Evolutionary conservation across 352 stramenopile species (phyloP).

Genomic region (Aphanomyces stellatus): DNA sequence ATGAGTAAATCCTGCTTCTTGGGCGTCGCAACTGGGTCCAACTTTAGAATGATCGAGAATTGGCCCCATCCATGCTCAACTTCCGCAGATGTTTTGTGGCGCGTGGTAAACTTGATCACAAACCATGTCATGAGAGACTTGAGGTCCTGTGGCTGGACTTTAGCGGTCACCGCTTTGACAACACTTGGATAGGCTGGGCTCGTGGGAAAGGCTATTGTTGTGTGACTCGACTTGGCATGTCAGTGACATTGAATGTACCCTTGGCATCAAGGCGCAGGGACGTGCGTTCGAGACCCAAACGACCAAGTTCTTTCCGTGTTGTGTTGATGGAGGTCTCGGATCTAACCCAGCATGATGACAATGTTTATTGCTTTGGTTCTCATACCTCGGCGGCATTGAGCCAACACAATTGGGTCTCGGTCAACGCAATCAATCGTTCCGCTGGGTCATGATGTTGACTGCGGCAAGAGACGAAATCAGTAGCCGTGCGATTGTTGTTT

Average conservation of each 20-base stretch:
- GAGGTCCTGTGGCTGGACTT: neutral
- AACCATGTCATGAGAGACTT: neutral
- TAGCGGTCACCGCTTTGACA: neutral
- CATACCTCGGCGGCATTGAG: neutral
- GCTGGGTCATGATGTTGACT: too few relatives aligned
- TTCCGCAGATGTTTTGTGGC: neutral
- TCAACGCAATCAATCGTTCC: too few relatives aligned
- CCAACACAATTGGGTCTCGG: too few relatives aligned
- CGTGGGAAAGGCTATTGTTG: neutral
- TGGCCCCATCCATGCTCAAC: neutral
- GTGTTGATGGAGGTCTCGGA: neutral
- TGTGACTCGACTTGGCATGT: neutral
- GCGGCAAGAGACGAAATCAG: too few relatives aligned
- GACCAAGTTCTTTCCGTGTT: neutral
- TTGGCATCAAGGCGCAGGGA: neutral
- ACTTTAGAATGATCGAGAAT: neutral
- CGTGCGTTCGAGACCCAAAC: neutral
- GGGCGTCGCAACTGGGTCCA: neutral
- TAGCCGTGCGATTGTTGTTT: too few relatives aligned
- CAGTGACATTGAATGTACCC: neutral
- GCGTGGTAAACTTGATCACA: neutral
- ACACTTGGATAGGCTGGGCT: neutral
- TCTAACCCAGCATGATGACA: neutral
- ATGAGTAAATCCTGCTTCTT: neutral
- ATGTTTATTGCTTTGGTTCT: neutral